Evolutionary conservation across 257 asterid species (phyloP).

Genomic region (Solanum pinnatisectum): DNA sequence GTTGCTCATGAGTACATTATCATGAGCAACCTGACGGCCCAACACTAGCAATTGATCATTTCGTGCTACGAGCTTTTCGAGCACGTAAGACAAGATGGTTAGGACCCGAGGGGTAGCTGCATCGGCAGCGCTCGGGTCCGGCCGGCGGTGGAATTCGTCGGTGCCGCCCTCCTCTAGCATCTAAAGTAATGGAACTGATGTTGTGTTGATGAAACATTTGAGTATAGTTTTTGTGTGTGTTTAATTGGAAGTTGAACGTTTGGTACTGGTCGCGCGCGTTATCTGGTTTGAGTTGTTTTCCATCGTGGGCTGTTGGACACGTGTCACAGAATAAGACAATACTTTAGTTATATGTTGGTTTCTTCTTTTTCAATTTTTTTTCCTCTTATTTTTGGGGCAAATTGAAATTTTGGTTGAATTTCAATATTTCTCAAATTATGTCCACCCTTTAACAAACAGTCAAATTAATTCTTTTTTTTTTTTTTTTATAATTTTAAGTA

Average conservation of each 20-base stretch:
- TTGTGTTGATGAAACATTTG: not conserved
- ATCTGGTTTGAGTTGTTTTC: not conserved
- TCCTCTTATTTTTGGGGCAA: not conserved
- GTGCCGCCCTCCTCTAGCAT: constrained; percentile 37
- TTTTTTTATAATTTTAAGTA: not conserved
- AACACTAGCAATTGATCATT: constrained; percentile 42
- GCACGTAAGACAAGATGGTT: constrained; percentile 49
- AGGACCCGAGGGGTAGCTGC: constrained; percentile 56
- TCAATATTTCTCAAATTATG: not conserved
- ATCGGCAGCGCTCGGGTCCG: constrained; percentile 29
- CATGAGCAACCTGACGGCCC: not conserved
- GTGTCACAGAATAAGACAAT: not conserved
- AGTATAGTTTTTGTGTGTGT: not conserved
- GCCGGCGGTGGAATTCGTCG: constrained; percentile 24
- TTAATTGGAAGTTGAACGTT: not conserved
- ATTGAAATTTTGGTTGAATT: not conserved
- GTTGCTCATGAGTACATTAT: not conserved
- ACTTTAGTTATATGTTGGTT: not conserved
- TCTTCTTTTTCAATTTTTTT: not conserved
- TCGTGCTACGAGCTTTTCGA: constrained; percentile 64
- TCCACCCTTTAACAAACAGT: not conserved
- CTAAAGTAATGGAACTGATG: constrained; percentile 3
- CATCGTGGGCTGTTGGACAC: not conserved
- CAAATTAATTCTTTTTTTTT: not conserved
- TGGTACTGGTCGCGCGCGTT: not conserved